Evolutionary conservation across 192 early-diverging fungal genomes (phyloP).

Genomic region (Podila minutissima): DNA sequence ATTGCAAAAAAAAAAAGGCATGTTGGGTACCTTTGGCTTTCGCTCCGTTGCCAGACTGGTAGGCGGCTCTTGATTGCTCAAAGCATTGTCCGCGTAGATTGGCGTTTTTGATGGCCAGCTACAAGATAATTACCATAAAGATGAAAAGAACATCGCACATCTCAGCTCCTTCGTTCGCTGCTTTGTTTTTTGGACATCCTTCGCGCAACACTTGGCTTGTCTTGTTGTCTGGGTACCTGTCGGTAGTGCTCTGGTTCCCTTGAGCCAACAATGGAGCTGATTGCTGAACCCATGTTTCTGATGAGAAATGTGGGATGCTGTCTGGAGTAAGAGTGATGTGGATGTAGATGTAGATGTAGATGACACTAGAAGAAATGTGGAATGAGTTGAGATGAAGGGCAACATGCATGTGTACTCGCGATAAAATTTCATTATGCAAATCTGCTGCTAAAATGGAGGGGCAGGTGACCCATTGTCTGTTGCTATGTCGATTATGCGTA

Average conservation of each 20-base stretch:
- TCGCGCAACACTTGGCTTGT: not conserved
- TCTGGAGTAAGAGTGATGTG: not conserved
- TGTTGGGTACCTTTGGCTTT: conserved; percentile 35
- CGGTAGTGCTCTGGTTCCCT: conserved; percentile 29
- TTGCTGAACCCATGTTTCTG: conserved; percentile 16
- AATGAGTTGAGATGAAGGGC: too few species aligned
- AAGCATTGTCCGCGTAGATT: conserved; percentile 56
- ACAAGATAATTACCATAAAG: not conserved
- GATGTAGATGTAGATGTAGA: too few species aligned
- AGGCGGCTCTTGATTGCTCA: conserved; percentile 59
- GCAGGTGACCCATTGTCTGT: too few species aligned
- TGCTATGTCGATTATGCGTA: too few species aligned
- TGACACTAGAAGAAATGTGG: too few species aligned
- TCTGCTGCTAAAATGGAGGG: too few species aligned
- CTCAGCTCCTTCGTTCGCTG: not conserved
- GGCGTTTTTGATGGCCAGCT: conserved; percentile 58
- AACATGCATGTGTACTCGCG: too few species aligned
- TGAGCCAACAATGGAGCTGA: conserved; percentile 11
- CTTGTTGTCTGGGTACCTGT: not conserved
- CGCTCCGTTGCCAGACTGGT: conserved; percentile 55
- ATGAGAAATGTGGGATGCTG: not conserved
- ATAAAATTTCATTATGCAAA: too few species aligned
- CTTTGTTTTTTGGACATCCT: not conserved
- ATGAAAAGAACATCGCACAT: not conserved
- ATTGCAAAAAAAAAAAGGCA: not conserved